These are phyloP conservation scores for Penstemon barbatus DNA, from an alignment of 257 asterid species.

Conservation along the genomic window DNA sequence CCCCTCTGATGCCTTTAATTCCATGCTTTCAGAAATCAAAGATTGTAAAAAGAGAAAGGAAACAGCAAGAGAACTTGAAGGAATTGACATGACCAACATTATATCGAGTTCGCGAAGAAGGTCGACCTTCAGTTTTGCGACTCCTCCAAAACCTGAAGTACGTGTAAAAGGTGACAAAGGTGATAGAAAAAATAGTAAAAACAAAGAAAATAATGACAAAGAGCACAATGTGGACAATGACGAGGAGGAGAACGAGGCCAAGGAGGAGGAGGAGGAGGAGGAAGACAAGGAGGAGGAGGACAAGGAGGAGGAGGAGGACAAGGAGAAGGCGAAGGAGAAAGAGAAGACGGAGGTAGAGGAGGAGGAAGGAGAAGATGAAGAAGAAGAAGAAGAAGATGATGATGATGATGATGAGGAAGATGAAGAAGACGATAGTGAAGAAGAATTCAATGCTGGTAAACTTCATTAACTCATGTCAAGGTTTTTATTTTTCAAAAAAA, in stretches of 20 bases:
- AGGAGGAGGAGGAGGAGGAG: slow-evolving; percentile 9
- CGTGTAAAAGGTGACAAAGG: slow-evolving; percentile 37
- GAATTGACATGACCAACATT: slow-evolving; percentile 89
- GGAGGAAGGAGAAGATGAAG: slow-evolving; percentile 22
- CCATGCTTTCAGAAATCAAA: slow-evolving; percentile 62
- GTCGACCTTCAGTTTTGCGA: slow-evolving; percentile 62
- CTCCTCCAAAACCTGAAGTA: slow-evolving; percentile 51
- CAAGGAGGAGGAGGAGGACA: background rate
- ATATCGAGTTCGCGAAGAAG: slow-evolving; percentile 90
- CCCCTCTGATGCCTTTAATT: slow-evolving; percentile 24
- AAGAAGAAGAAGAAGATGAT: slow-evolving; percentile 33
- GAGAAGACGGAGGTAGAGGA: slow-evolving; percentile 25
- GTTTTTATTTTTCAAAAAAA: slow-evolving; percentile 11
- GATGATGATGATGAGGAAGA: slow-evolving; percentile 35
- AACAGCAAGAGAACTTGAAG: slow-evolving; percentile 91
- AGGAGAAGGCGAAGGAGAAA: slow-evolving; percentile 14
- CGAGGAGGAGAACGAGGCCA: slow-evolving; percentile 28
- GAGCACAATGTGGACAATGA: slow-evolving; percentile 33
- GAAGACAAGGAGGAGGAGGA: slow-evolving; percentile 21
- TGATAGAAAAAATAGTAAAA: slow-evolving; percentile 40
- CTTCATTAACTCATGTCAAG: slow-evolving; percentile 16
- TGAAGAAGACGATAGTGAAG: slow-evolving; percentile 43
- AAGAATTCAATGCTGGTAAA: slow-evolving; percentile 76
- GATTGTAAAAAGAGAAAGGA: slow-evolving; percentile 86
- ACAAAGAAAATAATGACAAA: slow-evolving; percentile 32